These are phyloP conservation scores for Astragalus membranaceus DNA, from an alignment of 306 rosid species.

Conservation along the genomic window DNA sequence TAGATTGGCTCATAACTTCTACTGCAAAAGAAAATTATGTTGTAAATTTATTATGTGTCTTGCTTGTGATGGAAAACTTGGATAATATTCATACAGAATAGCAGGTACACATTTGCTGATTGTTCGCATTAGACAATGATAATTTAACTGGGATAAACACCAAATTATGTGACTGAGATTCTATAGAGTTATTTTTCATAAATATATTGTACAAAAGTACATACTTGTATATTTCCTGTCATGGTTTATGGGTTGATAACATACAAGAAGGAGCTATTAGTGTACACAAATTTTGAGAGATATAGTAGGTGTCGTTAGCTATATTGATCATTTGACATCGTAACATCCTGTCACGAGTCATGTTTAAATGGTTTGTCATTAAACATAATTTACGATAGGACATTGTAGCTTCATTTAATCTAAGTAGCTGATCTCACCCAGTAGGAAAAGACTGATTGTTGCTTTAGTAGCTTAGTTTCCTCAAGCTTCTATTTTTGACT, in stretches of 20 bases:
- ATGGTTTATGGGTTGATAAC: neutral
- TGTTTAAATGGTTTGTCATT: too few species aligned
- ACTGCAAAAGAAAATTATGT: neutral
- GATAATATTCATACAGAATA: neutral
- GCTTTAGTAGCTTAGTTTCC: too few species aligned
- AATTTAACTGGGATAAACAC: conserved; percentile 2
- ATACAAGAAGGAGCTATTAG: too few species aligned
- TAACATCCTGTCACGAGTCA: too few species aligned
- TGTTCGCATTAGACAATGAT: neutral
- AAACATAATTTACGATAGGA: too few species aligned
- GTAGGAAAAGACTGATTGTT: too few species aligned
- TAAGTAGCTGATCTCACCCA: too few species aligned
- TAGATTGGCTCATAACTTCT: neutral
- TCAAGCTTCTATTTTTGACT: too few species aligned
- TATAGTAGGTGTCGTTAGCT: too few species aligned
- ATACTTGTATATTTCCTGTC: neutral
- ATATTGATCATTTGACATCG: too few species aligned
- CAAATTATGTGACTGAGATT: neutral
- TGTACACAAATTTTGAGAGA: too few species aligned
- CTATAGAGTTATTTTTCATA: neutral
- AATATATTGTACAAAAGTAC: neutral
- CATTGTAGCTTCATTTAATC: too few species aligned
- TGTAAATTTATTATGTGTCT: neutral
- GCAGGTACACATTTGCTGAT: neutral
- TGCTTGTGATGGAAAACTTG: neutral